Conservation (phyloP, 1,139 yeast species). For the Diutina ranongensis region DNA sequence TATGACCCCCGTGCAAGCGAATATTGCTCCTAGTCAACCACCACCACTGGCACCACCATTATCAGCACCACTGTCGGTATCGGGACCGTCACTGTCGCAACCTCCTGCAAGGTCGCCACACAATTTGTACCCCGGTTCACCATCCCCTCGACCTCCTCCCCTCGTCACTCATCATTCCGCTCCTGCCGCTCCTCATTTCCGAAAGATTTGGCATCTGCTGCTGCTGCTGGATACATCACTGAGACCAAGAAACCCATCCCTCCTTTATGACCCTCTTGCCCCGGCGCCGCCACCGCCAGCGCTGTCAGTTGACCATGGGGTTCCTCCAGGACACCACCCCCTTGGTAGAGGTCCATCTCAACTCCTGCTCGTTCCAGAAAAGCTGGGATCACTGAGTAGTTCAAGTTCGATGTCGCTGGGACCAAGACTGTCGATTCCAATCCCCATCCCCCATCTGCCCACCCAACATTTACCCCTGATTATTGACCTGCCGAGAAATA, state of each 20-base stretch:
- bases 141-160: neutral
- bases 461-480: neutral
- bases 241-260: constrained; percentile 22
- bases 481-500: neutral
- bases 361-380: neutral
- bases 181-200: neutral
- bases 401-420: neutral
- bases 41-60: neutral
- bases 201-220: constrained; percentile 1
- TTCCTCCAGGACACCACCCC: neutral
- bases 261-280: constrained; percentile 24
- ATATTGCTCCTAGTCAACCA: neutral
- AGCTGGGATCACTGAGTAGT: constrained; percentile 12
- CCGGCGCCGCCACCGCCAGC: constrained; percentile 14
- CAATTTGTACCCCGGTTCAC: constrained; percentile 6
- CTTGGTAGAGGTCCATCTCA: neutral
- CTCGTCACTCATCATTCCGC: neutral
- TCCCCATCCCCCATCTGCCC: constrained; percentile 6
- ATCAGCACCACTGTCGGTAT: neutral
- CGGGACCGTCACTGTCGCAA: neutral
- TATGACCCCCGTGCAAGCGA: too few relatives aligned
- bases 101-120: constrained; percentile 5
- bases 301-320: neutral
- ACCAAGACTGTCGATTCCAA: neutral
- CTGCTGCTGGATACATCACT: neutral